phyloP scores from a whole-genome alignment of 805 yeast genomes.

The Candida schatavii region DNA sequence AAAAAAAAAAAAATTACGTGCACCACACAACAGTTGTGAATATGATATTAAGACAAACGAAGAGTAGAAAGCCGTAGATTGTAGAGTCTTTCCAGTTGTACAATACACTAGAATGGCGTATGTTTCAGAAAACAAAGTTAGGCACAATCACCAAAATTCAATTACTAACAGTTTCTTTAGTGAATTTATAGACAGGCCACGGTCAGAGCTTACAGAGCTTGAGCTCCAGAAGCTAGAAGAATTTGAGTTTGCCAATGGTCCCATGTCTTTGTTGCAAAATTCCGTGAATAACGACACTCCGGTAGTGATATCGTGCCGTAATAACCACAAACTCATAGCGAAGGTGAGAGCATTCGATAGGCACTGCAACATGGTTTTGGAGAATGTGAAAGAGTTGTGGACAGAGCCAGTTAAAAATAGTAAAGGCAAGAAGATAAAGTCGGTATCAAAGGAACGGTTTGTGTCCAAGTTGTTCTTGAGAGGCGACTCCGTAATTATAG shows the following conservation, averaged over 20 bases:
- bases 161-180: conserved; percentile 37
- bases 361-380: conserved; percentile 90
- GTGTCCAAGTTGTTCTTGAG: conserved; percentile 86
- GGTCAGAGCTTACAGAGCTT: conserved; percentile 72
- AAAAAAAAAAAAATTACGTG: too few species aligned
- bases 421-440: conserved; percentile 69
- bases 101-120: conserved; percentile 10
- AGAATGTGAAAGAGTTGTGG: conserved; percentile 89
- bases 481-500: conserved; percentile 92
- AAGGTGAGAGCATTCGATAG: conserved; percentile 93
- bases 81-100: too few species aligned
- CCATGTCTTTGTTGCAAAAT: conserved; percentile 81
- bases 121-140: conserved; percentile 3
- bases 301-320: conserved; percentile 84
- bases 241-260: conserved; percentile 87
- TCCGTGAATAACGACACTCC: conserved; percentile 74
- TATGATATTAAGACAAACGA: conserved; percentile 1
- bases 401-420: conserved; percentile 57
- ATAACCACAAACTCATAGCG: conserved; percentile 88
- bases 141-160: neutral
- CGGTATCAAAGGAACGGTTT: conserved; percentile 65
- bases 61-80: neutral
- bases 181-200: conserved; percentile 69
- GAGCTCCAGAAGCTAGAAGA: conserved; percentile 85
- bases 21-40: conserved; percentile 6